Evolutionary conservation across 352 stramenopile species (phyloP).

Genomic region (Phytopythium aichiense): DNA sequence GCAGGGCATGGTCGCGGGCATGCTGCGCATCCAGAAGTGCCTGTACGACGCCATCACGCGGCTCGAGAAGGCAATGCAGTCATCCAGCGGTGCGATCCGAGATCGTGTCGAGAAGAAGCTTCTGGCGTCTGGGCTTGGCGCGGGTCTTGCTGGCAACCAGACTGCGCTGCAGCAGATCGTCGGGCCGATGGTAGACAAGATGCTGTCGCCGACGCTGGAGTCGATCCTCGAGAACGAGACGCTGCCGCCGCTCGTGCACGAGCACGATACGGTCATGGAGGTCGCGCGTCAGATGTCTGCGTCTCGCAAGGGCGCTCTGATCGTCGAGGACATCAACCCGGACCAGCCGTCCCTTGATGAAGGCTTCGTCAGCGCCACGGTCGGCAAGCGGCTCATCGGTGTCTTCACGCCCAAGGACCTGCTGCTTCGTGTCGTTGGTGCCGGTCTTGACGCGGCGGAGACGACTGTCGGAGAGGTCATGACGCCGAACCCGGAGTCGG

Average conservation of each 20-base stretch:
- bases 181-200: constrained; percentile 81
- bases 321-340: constrained; percentile 66
- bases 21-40: constrained; percentile 99
- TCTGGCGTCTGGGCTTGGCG: constrained; percentile 36
- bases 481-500: constrained; percentile 95
- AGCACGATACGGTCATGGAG: constrained; percentile 80
- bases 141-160: constrained; percentile 42
- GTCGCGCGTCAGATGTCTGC: constrained; percentile 84
- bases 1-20: constrained; percentile 89
- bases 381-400: constrained; percentile 87
- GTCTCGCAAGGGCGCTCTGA: constrained; percentile 72
- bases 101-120: constrained; percentile 79
- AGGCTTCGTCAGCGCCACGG: constrained; percentile 12
- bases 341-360: constrained; percentile 34
- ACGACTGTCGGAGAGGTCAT: constrained; percentile 94
- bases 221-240: constrained; percentile 76
- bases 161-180: constrained; percentile 69
- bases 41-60: constrained; percentile 97
- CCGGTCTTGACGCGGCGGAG: constrained; percentile 84
- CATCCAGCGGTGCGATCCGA: constrained; percentile 63
- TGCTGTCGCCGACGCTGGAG: constrained; percentile 81
- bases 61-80: constrained; percentile 90
- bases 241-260: constrained; percentile 70
- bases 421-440: constrained; percentile 92
- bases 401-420: constrained; percentile 99